Base-by-base conservation (phyloP, 2,329 filamentous ascomycete genomes). In the Colletotrichum spinosum region DNA sequence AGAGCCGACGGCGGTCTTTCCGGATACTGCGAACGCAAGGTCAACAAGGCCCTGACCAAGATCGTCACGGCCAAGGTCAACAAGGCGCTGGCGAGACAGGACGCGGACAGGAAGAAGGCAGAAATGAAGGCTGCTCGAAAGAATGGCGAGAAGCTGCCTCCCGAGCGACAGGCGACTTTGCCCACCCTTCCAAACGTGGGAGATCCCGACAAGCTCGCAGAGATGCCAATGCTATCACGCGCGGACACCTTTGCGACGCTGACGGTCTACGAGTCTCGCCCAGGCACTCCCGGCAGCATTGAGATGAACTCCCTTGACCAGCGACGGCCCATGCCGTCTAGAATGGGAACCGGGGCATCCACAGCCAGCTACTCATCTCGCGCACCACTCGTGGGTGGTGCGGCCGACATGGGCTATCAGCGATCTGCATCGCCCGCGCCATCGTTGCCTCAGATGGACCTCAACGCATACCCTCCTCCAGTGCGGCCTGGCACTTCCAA, bases 1-100 rank as follows among this genome's bases (percentile, higher is more conserved):
- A 86, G 86, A 41, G 83, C 88, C 10, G 94, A 97, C 73, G 93
- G 93, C 6, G 90, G 92, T 8, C 84, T 99, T 37, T 88, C 88
- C 6, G 89, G 90, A 34, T 99, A 97, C 80, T 98, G 96, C 76
- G 91, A 92, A 67, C 90, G 94, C 50, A 98, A 98, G 81, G 90
- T 97, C 75, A 97, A 97, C 79, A 90, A 88, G 72, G 86, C 94
- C 70, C 84, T 99, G 70, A 91, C 91, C 73, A 89, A 89, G 70
- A 96, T 98, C 69, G 94, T 98, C 4, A 89, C 89, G 59, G 86
- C 84, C 72, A 97, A 96, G 79, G 92, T 97, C 72, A 93, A 96
- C 79, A 94, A 93, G 76, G 95, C 94, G 0, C 80, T 98, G 34
- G 91, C 90, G 55, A 93, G 94, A 71, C 91, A 96, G 57, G 89